A percentile compares a stretch with the other conserved stretches of the same genome.
Conservation (phyloP, 768 basidiomycete species). For the Suillus americanus region DNA sequence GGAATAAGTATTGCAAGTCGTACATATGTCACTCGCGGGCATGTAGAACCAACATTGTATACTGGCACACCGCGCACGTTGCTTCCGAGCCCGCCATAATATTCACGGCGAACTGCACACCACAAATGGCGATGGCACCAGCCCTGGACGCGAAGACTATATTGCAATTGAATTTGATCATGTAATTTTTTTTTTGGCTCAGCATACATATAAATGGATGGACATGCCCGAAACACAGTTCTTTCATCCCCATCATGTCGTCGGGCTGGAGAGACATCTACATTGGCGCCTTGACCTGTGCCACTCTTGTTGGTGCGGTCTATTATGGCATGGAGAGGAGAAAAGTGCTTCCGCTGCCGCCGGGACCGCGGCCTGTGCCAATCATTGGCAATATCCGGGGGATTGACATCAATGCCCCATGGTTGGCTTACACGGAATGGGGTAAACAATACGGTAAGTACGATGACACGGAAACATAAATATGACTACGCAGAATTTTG, state of each 20-base stretch:
- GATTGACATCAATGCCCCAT: constrained; percentile 14
- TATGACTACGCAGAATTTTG: not conserved
- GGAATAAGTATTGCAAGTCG: not conserved
- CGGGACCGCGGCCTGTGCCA: constrained; percentile 20
- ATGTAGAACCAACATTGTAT: not conserved
- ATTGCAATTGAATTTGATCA: not conserved
- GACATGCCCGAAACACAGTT: not conserved
- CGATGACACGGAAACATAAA: not conserved
- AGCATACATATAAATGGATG: not conserved
- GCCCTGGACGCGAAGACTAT: not conserved
- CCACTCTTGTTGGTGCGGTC: constrained; percentile 7
- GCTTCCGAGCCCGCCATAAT: too few relatives aligned
- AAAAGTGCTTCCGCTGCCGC: constrained; percentile 14
- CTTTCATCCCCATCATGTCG: not conserved
- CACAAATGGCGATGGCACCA: too few relatives aligned
- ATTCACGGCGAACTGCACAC: not conserved
- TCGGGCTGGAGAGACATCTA: constrained; percentile 14
- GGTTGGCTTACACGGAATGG: constrained; percentile 23
- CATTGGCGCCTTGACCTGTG: constrained; percentile 13
- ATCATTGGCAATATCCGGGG: constrained; percentile 20
- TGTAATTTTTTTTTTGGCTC: too few relatives aligned
- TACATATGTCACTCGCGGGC: not conserved
- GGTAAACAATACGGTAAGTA: constrained; percentile 15
- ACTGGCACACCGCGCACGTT: too few relatives aligned
- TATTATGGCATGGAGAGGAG: constrained; percentile 9